Evolutionary conservation across 2,329 filamentous ascomycete genomes (phyloP).

Genomic region (Aspergillus texensis): DNA sequence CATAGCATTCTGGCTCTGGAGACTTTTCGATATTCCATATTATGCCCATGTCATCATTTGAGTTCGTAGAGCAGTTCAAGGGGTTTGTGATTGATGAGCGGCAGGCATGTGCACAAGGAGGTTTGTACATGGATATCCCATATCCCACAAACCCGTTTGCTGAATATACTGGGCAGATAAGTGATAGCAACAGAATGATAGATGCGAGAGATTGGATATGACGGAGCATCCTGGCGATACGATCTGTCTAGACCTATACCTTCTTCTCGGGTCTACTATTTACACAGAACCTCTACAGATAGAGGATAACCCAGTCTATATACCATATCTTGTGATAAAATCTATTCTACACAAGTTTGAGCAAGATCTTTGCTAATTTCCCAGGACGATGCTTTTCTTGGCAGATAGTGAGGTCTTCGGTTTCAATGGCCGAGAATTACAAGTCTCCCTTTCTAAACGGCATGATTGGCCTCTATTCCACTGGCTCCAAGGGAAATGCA

Average conservation of each 20-base stretch:
- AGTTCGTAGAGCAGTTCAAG: not conserved
- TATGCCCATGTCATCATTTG: not conserved
- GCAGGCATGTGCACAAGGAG: constrained; percentile 2
- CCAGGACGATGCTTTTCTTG: not conserved
- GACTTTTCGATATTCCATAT: not conserved
- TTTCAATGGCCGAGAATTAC: not conserved
- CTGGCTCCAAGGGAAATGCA: not conserved
- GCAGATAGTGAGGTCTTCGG: not conserved
- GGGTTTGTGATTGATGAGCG: constrained; percentile 5
- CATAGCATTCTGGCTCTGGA: constrained; percentile 3
- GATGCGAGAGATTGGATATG: not conserved
- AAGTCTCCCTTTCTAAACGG: not conserved
- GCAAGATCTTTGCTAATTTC: not conserved
- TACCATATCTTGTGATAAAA: not conserved
- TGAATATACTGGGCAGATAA: not conserved
- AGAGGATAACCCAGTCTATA: not conserved
- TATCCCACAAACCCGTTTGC: constrained; percentile 1
- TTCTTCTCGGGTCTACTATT: too few species aligned
- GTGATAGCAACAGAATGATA: not conserved
- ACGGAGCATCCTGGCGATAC: not conserved
- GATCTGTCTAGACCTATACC: not conserved
- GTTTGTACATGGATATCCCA: constrained; percentile 7
- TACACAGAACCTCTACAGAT: not conserved
- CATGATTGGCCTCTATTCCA: not conserved
- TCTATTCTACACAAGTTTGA: not conserved